Base-by-base conservation (phyloP, 2,329 filamentous ascomycete genomes). In the Teratosphaeria destructans region DNA sequence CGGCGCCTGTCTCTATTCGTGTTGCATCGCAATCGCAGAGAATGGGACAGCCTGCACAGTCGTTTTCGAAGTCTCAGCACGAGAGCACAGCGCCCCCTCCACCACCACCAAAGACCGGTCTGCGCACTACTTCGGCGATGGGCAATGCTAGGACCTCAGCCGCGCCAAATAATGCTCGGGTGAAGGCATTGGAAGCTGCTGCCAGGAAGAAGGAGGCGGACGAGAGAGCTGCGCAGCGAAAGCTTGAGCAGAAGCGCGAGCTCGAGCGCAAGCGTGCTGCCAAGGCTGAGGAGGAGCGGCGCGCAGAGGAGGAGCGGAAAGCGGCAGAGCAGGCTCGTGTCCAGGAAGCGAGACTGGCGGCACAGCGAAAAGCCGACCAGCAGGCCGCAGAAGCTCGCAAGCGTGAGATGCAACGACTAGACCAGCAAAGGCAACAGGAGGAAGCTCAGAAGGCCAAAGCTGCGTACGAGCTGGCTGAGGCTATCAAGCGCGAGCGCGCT, bases 191-290 rank as follows among this genome's bases (percentile, higher is more conserved):
- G 26, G 85, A 92, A 58, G 79, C 88, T 55, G 89, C 87, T 2
- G 88, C 89, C 47, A 87, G 85, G 69, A 92, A 91, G 73, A 93
- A 88, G 70, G 90, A 95, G 71, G 87, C 84, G 71, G 91, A 95
- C 67, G 90, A 95, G 70, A 84, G 85, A 55, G 89, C 91, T 64
- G 84, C 85, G 14, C 86, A 91, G 67, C 84, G 86, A 56, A 93
- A 90, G 69, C 85, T 86, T 8, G 89, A 95, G 23, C 85, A 87
- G 43, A 96, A 95, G 74, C 82, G 85, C 16, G 89, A 95, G 67
- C 77, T 88, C 37, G 90, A 95, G 70, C 85, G 88, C 55, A 90
- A 91, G 75, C 82, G 88, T 61, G 83, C 83, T 55, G 53, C 53
- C 10, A 85, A 87, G 65, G 85, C 87, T 61, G 86, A 89, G 65